Base-by-base conservation (phyloP, 2,329 filamentous ascomycete genomes). In the Aureobasidium sp. region DNA sequence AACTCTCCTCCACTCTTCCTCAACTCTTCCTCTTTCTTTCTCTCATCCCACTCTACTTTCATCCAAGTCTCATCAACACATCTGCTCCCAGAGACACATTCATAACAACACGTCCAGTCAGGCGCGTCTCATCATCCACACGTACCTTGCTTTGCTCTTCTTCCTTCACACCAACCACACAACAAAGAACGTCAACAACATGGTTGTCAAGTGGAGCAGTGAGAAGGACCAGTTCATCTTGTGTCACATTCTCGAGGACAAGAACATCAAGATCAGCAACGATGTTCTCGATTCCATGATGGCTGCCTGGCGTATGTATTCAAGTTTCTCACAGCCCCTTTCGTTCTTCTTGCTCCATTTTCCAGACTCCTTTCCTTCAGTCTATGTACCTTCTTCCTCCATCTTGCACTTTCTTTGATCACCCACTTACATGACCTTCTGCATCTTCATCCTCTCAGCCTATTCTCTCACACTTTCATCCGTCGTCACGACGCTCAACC, bases 131-230 rank as follows among this genome's bases (percentile, higher is more conserved):
- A 29, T 39, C 15, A 17, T 41, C 51, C 13, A 55, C 20, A 34
- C 32, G 32, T 20, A 39, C 6, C 17, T n/a, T 13, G 26, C 48
- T 12, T 15, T 6, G 10, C 41, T 29, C 46, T 46, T 32, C 7
- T 7, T 48, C 23, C 7, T 5, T 23, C 50, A 37, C 13, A 8
- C 10, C 36, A 56, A 42, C 1, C 26, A 32, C 9, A 20, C 53
- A 57, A 57, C 53, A 46, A 42, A 39, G 10, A 46, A 57, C 39
- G 17, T 13, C 53, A 13, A n/a, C 27, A 57, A 23, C 5, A 66
- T 66, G 64, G 52, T 60, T 37, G 64, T 66, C 50, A 64, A 62
- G 50, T 66, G 64, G 64, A 57, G 36, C 34, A 7, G 56, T 2
- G 56, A 53, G 3, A 64, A 66, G 52, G 64, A 66, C 27, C 29